Base-by-base conservation (phyloP, 1,139 yeast species). In the Suhomyces taliae region DNA sequence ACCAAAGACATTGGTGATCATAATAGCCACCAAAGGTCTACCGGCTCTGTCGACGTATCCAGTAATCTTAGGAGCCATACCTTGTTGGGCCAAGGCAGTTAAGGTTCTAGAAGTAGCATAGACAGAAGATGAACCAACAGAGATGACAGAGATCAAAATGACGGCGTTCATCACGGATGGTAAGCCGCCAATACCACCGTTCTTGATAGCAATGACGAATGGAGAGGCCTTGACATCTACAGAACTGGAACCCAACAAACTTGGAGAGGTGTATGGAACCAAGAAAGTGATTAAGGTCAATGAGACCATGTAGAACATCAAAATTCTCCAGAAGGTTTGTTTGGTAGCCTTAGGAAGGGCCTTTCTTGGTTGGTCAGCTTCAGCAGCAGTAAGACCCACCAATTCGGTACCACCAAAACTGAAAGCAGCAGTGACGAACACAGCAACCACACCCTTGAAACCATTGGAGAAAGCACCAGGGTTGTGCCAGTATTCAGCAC, bases 101-200 rank as follows among this genome's bases (percentile, higher is more conserved):
- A 63, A 48, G 2, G 67, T 61, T 50, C 67, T 55, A 0, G 66
- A 62, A 1, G 66, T 58, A 11, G 66, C 67, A 42, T 60, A 63
- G 6, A 62, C 67, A 8, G 62, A 58, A 0, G 66, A 59, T 2
- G 65, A 60, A 43, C 78, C 79, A 47, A 75, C 79, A n/a, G 79
- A 74, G 41, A 74, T 66, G 38, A 86, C 87, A 10, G 91, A 84
- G 44, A 85, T 67, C 65, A 87, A 69, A 54, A 87, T 83, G 32
- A 87, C 90, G 4, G 79, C 88, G 58, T 87, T 87, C 75, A 87
- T 79, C 46, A 87, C 81, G 39, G 85, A 81, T 19, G 91, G 87
- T 33, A 87, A 68, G 35, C 82, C 88, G 45, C 64, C 64, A 54
- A 84, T 76, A 41, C 85, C 81, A 40, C 83, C 85, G 53, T 74